These are phyloP conservation scores for Cryomyces minteri DNA, from an alignment of 495 filamentous ascomycete species.

Conservation along the genomic window DNA sequence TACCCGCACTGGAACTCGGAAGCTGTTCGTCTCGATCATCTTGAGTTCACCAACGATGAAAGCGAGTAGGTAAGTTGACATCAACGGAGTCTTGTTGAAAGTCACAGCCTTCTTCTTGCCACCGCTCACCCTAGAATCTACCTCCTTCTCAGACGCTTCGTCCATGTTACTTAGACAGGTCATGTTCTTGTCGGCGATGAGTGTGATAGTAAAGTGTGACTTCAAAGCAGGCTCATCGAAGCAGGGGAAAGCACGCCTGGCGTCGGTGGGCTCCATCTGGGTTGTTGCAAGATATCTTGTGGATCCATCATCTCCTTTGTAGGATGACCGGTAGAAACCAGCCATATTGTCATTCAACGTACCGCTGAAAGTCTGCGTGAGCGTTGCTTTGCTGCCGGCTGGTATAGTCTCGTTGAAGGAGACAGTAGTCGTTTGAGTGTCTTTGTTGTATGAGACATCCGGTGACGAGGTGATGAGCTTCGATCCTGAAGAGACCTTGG, in stretches of 20 bases:
- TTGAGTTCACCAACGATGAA: slow-evolving; percentile 63
- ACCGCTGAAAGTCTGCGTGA: slow-evolving; percentile 49
- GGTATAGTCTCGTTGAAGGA: slow-evolving; percentile 39
- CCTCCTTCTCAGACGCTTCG: slow-evolving; percentile 42
- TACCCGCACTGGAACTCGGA: slow-evolving; percentile 55
- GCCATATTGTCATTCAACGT: slow-evolving; percentile 64
- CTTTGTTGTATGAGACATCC: slow-evolving; percentile 38
- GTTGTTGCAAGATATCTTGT: slow-evolving; percentile 51
- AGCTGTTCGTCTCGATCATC: slow-evolving; percentile 53
- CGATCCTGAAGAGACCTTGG: slow-evolving; percentile 39
- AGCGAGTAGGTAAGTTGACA: slow-evolving; percentile 65
- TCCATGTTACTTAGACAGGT: slow-evolving; percentile 75
- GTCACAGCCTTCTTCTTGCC: slow-evolving; percentile 48
- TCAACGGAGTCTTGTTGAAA: slow-evolving; percentile 54
- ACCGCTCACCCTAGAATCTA: slow-evolving; percentile 32
- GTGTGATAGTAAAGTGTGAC: slow-evolving; percentile 51
- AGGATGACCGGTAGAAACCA: slow-evolving; percentile 65
- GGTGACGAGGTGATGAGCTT: slow-evolving; percentile 36
- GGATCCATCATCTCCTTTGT: slow-evolving; percentile 43
- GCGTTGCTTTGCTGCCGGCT: slow-evolving; percentile 39
- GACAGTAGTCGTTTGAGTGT: slow-evolving; percentile 44
- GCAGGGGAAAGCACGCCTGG: slow-evolving; percentile 54
- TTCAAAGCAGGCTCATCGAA: slow-evolving; percentile 67
- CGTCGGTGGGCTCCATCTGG: slow-evolving; percentile 74
- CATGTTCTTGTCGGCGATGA: slow-evolving; percentile 53